Evolutionary conservation across 2,329 filamentous ascomycete genomes (phyloP).

Genomic region (Alternaria longipes): DNA sequence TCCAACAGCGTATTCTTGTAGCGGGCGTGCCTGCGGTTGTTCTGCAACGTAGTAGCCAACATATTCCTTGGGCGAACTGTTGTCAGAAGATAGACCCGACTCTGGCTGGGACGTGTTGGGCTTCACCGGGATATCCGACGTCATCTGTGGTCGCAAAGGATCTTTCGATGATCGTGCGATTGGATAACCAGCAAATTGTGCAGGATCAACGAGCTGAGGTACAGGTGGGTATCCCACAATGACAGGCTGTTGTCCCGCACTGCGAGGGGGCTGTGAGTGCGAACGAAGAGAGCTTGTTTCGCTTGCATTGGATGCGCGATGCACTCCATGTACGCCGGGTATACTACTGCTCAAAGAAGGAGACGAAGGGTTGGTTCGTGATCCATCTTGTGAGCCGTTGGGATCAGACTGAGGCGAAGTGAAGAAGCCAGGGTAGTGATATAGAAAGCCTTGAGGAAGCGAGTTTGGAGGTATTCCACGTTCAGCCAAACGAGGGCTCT

Average conservation of each 20-base stretch:
- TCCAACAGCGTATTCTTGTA: conserved; percentile 49
- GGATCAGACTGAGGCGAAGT: conserved; percentile 50
- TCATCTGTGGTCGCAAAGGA: conserved; percentile 25
- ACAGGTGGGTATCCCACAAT: conserved; percentile 53
- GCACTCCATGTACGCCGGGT: conserved; percentile 54
- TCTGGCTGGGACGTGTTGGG: conserved; percentile 33
- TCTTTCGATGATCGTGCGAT: conserved; percentile 48
- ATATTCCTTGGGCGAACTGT: conserved; percentile 59
- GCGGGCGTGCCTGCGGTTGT: conserved; percentile 51
- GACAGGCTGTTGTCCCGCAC: conserved; percentile 51
- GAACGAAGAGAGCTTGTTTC: conserved; percentile 56
- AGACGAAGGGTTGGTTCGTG: conserved; percentile 59
- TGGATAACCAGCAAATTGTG: conserved; percentile 43
- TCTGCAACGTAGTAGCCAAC: conserved; percentile 60
- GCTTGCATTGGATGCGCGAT: conserved; percentile 57
- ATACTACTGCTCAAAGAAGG: conserved; percentile 57
- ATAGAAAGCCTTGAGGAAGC: conserved; percentile 55
- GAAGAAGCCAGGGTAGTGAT: conserved; percentile 58
- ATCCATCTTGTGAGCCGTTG: conserved; percentile 52
- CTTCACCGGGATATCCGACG: conserved; percentile 34
- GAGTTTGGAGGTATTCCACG: conserved; percentile 40
- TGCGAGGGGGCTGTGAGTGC: conserved; percentile 61
- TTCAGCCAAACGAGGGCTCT: conserved; percentile 46
- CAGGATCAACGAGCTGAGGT: conserved; percentile 45
- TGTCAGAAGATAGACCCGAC: conserved; percentile 32